Evolutionary conservation across 2,329 filamentous ascomycete species (phyloP).

Genomic region (Verticillium dahliae): DNA sequence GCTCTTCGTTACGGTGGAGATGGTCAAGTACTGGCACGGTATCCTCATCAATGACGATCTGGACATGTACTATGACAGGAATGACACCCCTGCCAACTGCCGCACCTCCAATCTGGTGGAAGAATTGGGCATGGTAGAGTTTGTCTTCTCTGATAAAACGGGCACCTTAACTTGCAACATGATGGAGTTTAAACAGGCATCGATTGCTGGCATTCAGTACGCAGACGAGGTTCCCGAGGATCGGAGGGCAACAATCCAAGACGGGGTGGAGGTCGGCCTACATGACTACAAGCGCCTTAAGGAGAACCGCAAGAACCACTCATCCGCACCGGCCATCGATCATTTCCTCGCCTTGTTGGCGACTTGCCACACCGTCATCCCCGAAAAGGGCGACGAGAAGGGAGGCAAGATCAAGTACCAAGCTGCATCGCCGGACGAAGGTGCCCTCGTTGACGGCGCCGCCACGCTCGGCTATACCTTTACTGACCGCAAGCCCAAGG

Average conservation of each 20-base stretch:
- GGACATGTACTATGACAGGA: constrained; percentile 96
- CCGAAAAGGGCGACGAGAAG: constrained; percentile 75
- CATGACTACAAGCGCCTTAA: constrained; percentile 75
- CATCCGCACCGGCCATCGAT: constrained; percentile 48
- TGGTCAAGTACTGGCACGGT: constrained; percentile 98
- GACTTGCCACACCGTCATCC: constrained; percentile 96
- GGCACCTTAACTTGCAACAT: constrained; percentile 95
- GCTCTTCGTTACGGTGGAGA: constrained; percentile 92
- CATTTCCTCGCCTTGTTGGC: constrained; percentile 84
- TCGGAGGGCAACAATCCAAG: constrained; percentile 69
- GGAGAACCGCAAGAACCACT: constrained; percentile 58
- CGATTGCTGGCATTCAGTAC: constrained; percentile 90
- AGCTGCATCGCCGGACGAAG: constrained; percentile 93
- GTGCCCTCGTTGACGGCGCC: constrained; percentile 91
- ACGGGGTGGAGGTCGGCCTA: constrained; percentile 71
- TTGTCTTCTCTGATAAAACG: constrained; percentile 97
- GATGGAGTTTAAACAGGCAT: constrained; percentile 97
- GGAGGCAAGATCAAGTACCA: constrained; percentile 89
- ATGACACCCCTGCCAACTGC: constrained; percentile 91
- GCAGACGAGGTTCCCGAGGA: constrained; percentile 90
- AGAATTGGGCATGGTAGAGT: constrained; percentile 96
- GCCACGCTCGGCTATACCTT: constrained; percentile 83
- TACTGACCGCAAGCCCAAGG: constrained; percentile 78
- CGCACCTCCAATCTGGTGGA: constrained; percentile 94
- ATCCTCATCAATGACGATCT: constrained; percentile 96